Evolutionary conservation across 2,329 filamentous ascomycete species (phyloP), one percentile per base, ranked within the genome.

Genomic region (Fusarium proliferatum): DNA sequence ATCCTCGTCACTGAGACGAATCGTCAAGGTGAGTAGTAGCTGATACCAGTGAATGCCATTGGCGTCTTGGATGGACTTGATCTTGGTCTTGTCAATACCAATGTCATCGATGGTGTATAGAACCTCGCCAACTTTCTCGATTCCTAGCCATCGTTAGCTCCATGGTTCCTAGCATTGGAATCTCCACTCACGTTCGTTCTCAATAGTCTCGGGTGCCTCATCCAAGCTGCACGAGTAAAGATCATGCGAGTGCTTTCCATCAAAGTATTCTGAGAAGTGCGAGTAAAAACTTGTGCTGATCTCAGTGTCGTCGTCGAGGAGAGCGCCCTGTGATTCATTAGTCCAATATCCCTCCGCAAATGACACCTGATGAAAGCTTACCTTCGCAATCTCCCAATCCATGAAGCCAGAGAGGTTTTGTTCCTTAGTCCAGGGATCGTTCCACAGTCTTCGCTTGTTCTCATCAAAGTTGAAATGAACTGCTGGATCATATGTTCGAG

Each of bases 161-260:
- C 6, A 4, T 16, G 17, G 6, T 8, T 16, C 0, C 0, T 21
- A 8, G 3, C 4, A 17, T n/a, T 3, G 10, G 3, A 17, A 12
- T 8, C 6, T 16, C 0, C 0, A 55, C 52, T 41, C 21, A 55
- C 52, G 52, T 8, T 41, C 52, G 10, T 55, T 55, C 26, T 55
- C 52, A 4, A 55, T 55, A 6, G 34, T 55, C 7, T 55, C 52
- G 0, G 52, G 52, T 17, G 52, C 52, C 15, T 55, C 52, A 4
- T 55, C 52, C 10, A 55, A 30, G 15, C 34, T 41, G 4, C 52
- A 55, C 0, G 52, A 55, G 16, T 30, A 55, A 12, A 55, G 34
- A 21, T 55, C 52, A 30, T 55, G 52, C 2, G 36, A 7, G 5
- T 55, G 52, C 19, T 55, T 55, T 2, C 52, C 52, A 2, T 55